Conservation (phyloP, 495 filamentous ascomycete genomes). For the Penicillium antarcticum region DNA sequence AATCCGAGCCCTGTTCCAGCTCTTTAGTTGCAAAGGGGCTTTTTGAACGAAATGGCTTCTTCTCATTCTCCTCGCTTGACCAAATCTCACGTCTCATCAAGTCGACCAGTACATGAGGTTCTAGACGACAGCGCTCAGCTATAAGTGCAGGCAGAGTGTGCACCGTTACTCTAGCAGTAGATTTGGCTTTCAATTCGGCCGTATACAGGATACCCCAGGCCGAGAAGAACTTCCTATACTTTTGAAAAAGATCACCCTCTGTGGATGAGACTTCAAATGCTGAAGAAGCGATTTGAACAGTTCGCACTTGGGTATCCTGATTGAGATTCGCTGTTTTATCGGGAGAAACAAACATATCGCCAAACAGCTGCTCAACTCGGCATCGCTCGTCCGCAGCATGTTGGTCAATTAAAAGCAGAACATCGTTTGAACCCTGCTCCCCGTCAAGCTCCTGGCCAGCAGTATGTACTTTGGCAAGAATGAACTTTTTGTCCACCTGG, state of each 20-base stretch:
- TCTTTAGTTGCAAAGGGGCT: not conserved
- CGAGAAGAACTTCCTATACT: constrained; percentile 53
- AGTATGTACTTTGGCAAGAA: constrained; percentile 58
- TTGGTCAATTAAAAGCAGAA: constrained; percentile 83
- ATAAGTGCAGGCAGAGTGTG: constrained; percentile 65
- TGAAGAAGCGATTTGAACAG: constrained; percentile 49
- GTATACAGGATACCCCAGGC: constrained; percentile 72
- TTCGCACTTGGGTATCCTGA: constrained; percentile 15
- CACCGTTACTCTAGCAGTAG: constrained; percentile 42
- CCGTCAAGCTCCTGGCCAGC: not conserved
- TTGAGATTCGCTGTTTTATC: not conserved
- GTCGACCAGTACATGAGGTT: constrained; percentile 65
- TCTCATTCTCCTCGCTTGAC: constrained; percentile 41
- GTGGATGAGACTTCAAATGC: constrained; percentile 56
- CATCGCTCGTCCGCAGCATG: constrained; percentile 92
- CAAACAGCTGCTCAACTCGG: constrained; percentile 68
- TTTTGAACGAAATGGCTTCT: constrained; percentile 5
- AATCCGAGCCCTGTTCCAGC: not conserved
- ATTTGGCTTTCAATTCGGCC: constrained; percentile 6
- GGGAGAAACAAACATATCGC: constrained; percentile 33
- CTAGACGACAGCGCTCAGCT: constrained; percentile 67
- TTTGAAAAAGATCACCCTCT: constrained; percentile 56
- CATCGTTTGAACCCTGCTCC: constrained; percentile 1
- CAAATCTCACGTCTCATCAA: constrained; percentile 75
- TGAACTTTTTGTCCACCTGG: constrained; percentile 89